phyloP scores from a whole-genome alignment of 1,139 yeast genomes.

The Candida buenavistaensis region DNA sequence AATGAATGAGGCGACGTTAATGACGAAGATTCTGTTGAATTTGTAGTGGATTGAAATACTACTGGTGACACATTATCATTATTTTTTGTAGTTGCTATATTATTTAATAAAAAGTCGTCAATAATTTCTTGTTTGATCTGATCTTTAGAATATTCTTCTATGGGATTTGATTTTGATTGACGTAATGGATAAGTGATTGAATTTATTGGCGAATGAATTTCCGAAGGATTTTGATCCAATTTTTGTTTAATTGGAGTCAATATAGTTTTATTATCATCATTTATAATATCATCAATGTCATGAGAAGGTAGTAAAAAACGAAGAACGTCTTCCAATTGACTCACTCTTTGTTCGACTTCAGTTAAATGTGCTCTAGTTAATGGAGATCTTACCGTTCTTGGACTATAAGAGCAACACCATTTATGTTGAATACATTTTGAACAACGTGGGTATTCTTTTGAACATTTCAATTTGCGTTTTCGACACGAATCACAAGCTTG shows the following conservation, averaged over 20 bases:
- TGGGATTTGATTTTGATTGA: slow-evolving; percentile 13
- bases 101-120: slow-evolving; percentile 40
- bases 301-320: slow-evolving; percentile 34
- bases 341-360: slow-evolving; percentile 66
- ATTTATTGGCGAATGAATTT: slow-evolving; percentile 10
- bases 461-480: slow-evolving; percentile 56
- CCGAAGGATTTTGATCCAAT: slow-evolving; percentile 4
- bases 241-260: slow-evolving; percentile 18
- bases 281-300: slow-evolving; percentile 26
- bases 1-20: slow-evolving; percentile 39
- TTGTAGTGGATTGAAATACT: slow-evolving; percentile 16
- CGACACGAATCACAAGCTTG: slow-evolving; percentile 63
- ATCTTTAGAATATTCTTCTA: slow-evolving; percentile 16
- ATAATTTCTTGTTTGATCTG: slow-evolving; percentile 43
- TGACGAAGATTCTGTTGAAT: slow-evolving; percentile 15
- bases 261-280: slow-evolving; percentile 22
- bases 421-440: slow-evolving; percentile 70
- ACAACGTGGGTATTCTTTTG: slow-evolving; percentile 72
- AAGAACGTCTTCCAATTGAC: slow-evolving; percentile 54
- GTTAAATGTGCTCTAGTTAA: slow-evolving; percentile 80
- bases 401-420: slow-evolving; percentile 78
- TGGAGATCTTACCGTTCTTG: slow-evolving; percentile 76
- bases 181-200: slow-evolving; percentile 10
- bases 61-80: slow-evolving; percentile 15
- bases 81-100: slow-evolving; percentile 19